Conservation (phyloP, 2,329 filamentous ascomycete genomes). For the Sporothrix sp. region DNA sequence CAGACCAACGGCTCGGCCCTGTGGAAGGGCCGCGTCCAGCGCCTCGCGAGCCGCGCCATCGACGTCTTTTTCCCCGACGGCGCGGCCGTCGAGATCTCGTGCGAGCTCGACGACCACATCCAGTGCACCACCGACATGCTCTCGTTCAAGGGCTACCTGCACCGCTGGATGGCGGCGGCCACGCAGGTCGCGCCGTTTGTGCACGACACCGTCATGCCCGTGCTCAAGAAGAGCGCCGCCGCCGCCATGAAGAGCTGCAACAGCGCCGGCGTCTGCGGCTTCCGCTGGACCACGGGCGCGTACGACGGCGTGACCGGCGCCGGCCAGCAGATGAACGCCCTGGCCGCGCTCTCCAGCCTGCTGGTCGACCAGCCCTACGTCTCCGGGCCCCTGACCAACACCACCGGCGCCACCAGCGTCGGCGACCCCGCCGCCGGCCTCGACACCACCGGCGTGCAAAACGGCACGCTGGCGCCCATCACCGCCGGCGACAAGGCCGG, state of each 20-base stretch:
- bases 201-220: constrained; percentile 42
- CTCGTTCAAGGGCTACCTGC: constrained; percentile 61
- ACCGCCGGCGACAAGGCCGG: constrained; percentile 56
- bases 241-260: constrained; percentile 53
- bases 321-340: constrained; percentile 43
- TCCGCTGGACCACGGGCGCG: constrained; percentile 45
- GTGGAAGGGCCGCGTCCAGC: constrained; percentile 48
- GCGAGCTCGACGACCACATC: constrained; percentile 37
- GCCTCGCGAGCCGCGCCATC: constrained; percentile 41
- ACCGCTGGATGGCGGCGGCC: constrained; percentile 53
- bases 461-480: constrained; percentile 29
- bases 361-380: constrained; percentile 27
- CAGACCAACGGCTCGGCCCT: constrained; percentile 39
- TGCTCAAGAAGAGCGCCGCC: constrained; percentile 45
- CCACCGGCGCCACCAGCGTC: constrained; percentile 33
- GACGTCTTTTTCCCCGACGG: constrained; percentile 46
- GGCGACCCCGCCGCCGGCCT: constrained; percentile 26
- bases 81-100: constrained; percentile 56
- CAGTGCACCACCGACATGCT: constrained; percentile 62
- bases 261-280: constrained; percentile 49
- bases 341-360: constrained; percentile 38
- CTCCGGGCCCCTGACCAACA: constrained; percentile 26
- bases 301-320: constrained; percentile 36
- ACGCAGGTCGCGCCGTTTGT: constrained; percentile 55
- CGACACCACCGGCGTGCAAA: constrained; percentile 13